Evolutionary conservation across 495 filamentous ascomycete genomes (phyloP).

Genomic region (Sabuloglossum arenarium): DNA sequence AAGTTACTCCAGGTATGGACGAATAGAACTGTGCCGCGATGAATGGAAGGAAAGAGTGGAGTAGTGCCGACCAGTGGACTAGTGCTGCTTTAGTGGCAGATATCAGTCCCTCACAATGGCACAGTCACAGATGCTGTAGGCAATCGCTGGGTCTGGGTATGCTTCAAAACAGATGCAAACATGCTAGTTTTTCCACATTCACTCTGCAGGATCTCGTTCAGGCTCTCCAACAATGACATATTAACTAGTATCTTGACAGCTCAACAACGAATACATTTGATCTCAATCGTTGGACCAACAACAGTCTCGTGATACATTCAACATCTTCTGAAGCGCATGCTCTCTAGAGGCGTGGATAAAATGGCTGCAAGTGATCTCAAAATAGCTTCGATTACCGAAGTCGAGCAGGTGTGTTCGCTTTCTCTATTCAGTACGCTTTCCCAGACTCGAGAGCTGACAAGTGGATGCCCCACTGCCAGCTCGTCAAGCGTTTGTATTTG

Average conservation of each 20-base stretch:
- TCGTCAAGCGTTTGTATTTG: constrained; percentile 47
- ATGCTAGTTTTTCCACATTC: background rate
- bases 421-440: background rate
- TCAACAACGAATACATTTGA: background rate
- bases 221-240: background rate
- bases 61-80: background rate
- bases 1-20: background rate
- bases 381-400: background rate
- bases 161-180: background rate
- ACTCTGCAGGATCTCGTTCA: background rate
- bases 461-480: constrained; percentile 17
- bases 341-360: background rate
- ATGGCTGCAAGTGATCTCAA: background rate
- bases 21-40: background rate
- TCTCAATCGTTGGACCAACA: background rate
- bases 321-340: background rate
- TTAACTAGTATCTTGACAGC: background rate
- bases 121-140: background rate
- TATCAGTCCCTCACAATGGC: background rate
- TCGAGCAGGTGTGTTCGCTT: constrained; percentile 5
- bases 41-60: background rate
- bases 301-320: background rate
- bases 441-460: background rate
- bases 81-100: background rate
- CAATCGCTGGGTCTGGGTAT: background rate